A percentile compares a stretch with the other conserved stretches of the same genome.
phyloP scores from a whole-genome alignment of 78 protist species.

The Dictyostelium firmibasis region DNA sequence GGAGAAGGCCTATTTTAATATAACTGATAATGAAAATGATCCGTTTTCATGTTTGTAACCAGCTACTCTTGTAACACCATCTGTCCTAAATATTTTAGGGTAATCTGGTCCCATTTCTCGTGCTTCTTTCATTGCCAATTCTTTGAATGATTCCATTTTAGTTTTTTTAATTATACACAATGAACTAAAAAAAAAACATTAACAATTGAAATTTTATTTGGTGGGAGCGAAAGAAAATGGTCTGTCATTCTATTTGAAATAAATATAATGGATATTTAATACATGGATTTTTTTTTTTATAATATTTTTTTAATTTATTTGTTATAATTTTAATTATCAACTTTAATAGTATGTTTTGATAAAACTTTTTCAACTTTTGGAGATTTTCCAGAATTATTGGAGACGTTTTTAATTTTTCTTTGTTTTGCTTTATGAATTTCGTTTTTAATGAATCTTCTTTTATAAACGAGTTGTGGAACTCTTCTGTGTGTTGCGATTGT shows the following conservation, averaged over 20 bases:
- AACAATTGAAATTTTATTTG: no score
- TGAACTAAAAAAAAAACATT: no score
- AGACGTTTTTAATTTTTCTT: slow-evolving; percentile 9
- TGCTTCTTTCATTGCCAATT: background rate
- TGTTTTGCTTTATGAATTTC: slow-evolving; percentile 33
- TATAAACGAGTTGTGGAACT: slow-evolving; percentile 52
- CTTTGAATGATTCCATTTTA: background rate
- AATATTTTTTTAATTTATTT: background rate
- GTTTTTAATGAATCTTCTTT: slow-evolving; percentile 48
- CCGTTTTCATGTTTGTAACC: no score
- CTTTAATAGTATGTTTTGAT: slow-evolving; percentile 22
- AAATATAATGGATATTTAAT: no score
- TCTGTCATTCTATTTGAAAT: no score
- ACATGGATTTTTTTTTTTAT: background rate
- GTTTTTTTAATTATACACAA: background rate
- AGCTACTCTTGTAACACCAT: background rate
- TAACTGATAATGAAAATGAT: no score
- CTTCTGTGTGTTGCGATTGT: slow-evolving; percentile 54
- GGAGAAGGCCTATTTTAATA: no score
- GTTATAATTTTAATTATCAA: slow-evolving; percentile 23
- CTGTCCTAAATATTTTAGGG: no score
- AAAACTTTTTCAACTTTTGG: background rate
- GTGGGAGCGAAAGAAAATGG: no score
- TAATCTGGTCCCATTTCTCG: background rate
- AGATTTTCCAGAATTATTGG: background rate